These are phyloP conservation scores for Mucor velutinosus DNA, from an alignment of 371 early-diverging fungal species.

Conservation along the genomic window DNA sequence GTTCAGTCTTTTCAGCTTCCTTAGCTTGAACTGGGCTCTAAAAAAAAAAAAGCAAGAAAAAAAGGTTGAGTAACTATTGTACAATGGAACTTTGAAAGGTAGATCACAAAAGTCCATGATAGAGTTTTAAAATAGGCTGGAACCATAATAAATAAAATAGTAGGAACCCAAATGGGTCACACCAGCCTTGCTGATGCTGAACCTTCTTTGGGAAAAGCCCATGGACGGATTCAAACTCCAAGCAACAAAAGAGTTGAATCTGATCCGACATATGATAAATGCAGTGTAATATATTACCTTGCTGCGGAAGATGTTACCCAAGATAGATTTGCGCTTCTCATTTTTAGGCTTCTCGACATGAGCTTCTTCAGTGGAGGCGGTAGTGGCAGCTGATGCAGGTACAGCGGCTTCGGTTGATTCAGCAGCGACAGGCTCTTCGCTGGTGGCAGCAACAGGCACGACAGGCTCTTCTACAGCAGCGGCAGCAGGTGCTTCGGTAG, in stretches of 20 bases:
- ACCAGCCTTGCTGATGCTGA: conserved; percentile 11
- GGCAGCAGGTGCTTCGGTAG: neutral
- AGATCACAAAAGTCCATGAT: conserved; percentile 15
- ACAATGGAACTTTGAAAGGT: conserved; percentile 11
- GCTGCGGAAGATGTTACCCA: conserved; percentile 26
- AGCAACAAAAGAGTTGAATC: neutral
- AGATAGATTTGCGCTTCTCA: conserved; percentile 29
- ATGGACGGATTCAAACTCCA: neutral
- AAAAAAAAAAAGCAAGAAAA: conserved; percentile 1
- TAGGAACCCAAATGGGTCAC: neutral
- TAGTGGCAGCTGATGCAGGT: neutral
- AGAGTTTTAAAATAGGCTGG: conserved; percentile 1
- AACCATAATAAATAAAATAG: neutral
- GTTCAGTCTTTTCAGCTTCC: neutral
- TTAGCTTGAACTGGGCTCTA: conserved; percentile 21
- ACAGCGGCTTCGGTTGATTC: conserved; percentile 5
- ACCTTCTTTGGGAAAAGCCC: conserved; percentile 12
- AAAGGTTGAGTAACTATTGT: neutral
- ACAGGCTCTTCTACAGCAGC: neutral
- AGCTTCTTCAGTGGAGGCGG: neutral
- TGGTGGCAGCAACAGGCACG: conserved; percentile 10
- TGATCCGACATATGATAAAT: conserved; percentile 15
- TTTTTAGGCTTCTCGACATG: conserved; percentile 4
- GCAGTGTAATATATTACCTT: conserved; percentile 20
- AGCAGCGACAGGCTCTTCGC: conserved; percentile 1